A percentile compares a stretch with the other conserved stretches of the same genome.
Conservation (phyloP, 2,329 filamentous ascomycete genomes). For the Chrysoporthe puriensis region DNA sequence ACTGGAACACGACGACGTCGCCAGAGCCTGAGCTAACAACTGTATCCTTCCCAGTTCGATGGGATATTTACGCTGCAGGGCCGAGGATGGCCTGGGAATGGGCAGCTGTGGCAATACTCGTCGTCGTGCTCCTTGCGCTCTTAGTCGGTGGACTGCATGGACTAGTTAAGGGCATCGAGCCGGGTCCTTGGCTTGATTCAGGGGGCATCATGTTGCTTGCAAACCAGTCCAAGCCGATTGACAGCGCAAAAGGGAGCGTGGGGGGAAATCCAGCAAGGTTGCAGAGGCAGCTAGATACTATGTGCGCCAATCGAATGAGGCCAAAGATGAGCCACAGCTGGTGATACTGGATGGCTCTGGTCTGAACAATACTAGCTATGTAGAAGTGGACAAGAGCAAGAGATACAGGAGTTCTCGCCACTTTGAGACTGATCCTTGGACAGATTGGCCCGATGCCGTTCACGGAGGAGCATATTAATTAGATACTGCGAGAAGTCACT, state of each 20-base stretch:
- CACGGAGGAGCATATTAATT: neutral
- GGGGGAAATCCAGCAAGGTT: neutral
- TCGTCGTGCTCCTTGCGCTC: conserved; percentile 5
- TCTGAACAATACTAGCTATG: neutral
- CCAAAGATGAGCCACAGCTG: neutral
- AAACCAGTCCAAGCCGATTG: conserved; percentile 10
- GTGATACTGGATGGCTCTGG: neutral
- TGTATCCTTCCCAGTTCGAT: neutral
- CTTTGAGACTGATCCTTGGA: neutral
- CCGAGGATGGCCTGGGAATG: conserved; percentile 13
- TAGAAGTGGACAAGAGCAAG: neutral
- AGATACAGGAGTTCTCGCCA: neutral
- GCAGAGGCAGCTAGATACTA: neutral
- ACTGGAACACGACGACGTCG: neutral
- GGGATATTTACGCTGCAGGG: conserved; percentile 9
- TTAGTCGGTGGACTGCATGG: neutral
- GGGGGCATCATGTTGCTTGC: conserved; percentile 5
- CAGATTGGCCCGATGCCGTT: neutral
- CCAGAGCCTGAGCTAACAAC: neutral
- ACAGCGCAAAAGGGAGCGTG: neutral
- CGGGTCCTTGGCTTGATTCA: conserved; percentile 8
- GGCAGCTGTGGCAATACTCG: conserved; percentile 11
- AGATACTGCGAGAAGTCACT: too few species aligned
- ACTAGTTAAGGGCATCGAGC: neutral
- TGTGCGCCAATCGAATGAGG: neutral